Conservation (phyloP, 129 eudicot genomes). For the Artemisia tridentata region DNA sequence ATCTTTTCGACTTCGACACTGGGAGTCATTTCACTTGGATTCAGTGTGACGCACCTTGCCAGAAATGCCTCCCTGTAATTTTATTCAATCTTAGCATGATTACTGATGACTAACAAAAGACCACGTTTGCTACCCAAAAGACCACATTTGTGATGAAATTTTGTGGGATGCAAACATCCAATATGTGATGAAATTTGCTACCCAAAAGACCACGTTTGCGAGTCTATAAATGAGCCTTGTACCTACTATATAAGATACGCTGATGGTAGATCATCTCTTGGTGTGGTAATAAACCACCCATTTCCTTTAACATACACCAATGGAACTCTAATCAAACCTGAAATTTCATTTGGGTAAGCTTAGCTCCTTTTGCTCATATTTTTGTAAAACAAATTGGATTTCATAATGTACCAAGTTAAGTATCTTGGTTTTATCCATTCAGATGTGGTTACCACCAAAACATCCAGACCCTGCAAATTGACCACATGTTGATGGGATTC, state of each 20-base stretch:
- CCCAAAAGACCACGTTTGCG: background rate
- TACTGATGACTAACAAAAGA: background rate
- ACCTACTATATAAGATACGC: slow-evolving; percentile 22
- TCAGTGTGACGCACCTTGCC: slow-evolving; percentile 27
- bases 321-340: slow-evolving; percentile 17
- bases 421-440: background rate
- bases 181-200: slow-evolving; percentile 5
- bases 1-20: slow-evolving; percentile 17
- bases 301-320: slow-evolving; percentile 20
- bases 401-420: background rate
- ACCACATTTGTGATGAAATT: too few relatives aligned
- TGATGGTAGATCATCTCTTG: slow-evolving; percentile 24
- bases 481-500: slow-evolving; percentile 21
- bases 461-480: background rate
- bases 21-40: slow-evolving; percentile 30
- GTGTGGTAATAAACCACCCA: slow-evolving; percentile 11
- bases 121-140: too few relatives aligned
- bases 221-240: slow-evolving; percentile 12
- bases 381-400: background rate
- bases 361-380: background rate
- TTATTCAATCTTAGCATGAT: background rate
- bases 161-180: slow-evolving; percentile 19
- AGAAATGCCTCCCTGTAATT: slow-evolving; percentile 27
- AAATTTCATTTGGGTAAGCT: slow-evolving; percentile 23
- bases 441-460: slow-evolving; percentile 27